phyloP scores from a whole-genome alignment of 139 green algal species.

The Micromonas pusilla region DNA sequence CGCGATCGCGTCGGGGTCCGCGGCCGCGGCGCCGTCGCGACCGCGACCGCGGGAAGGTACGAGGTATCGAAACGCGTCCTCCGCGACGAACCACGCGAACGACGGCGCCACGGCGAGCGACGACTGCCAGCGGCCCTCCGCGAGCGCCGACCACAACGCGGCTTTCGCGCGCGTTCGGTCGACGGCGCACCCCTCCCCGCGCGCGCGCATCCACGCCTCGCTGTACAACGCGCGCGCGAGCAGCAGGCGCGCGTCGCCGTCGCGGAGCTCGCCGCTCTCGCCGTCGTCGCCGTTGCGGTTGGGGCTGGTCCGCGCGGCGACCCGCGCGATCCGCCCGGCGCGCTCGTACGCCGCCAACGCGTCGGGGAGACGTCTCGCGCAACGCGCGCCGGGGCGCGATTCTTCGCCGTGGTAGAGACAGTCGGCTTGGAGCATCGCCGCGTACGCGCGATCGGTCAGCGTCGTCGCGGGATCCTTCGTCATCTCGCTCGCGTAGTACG shows the following conservation, averaged over 20 bases:
- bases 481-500: neutral
- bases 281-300: too few species aligned
- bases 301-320: too few species aligned
- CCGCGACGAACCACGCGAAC: neutral
- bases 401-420: slow-evolving; percentile 10
- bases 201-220: neutral
- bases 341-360: too few species aligned
- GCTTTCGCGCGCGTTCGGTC: neutral
- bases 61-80: neutral
- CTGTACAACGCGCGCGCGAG: neutral
- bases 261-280: neutral
- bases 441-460: neutral
- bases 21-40: too few species aligned
- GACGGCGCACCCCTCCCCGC: neutral
- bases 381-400: too few species aligned
- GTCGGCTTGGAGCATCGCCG: neutral
- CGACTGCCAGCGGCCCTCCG: neutral
- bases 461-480: neutral
- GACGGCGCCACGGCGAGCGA: neutral
- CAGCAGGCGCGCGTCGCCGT: neutral
- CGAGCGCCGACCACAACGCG: neutral
- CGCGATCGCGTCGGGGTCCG: too few species aligned
- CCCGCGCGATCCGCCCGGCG: too few species aligned
- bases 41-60: too few species aligned
- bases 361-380: too few species aligned